Base-by-base conservation (phyloP, 176 grass and related monocot genomes). In the Aechmea fasciata region DNA sequence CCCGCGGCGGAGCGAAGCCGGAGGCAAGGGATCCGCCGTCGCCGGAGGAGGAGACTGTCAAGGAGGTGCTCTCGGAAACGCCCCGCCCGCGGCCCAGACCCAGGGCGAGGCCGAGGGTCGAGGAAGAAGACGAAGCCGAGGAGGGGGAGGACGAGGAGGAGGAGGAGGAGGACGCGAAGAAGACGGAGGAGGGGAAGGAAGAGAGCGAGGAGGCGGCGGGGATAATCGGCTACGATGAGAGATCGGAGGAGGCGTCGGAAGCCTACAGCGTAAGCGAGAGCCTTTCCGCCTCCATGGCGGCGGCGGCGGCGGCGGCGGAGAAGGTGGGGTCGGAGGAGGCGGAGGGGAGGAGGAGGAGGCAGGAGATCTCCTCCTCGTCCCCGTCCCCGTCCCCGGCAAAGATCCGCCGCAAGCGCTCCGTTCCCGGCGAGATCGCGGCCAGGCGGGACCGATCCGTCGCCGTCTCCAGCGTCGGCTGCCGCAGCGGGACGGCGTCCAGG, bases 51-150 rank as follows among this genome's bases (percentile, higher is more conserved):
- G 81, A 88, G 81, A 78, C 83, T 70, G 85, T 88, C 12, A 87
- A 88, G 74, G 81, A 84, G 81, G 85, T 88, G 59, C 67, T 88
- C 11, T 75, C 85, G 12, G 85, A 88, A 78, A 78, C 73, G 20
- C 53, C 85, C 0, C 26, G 50, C 15, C 48, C 69, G 66, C 47
- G 64, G 59, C 24, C 52, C 17, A 83, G 74, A 47, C 25, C 25
- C 25, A 26, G 25, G 25, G 25, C 25, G 25, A 26, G 25, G 25
- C 25, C 25, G 25, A 26, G 25, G 25, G 25, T 26, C 25, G 25
- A 26, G 25, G 25, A 26, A 26, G 25, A 26, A 26, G 25, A 1
- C 25, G 25, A 26, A 26, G 25, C 25, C 25, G 25, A 26, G 2
- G 25, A 26, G 25, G 25, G 2, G 25, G 25, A 26, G 25, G 57